Evolutionary conservation across 2,329 filamentous ascomycete species (phyloP), one percentile per base, ranked within the genome.

Genomic region (Acephala macrosclerotiorum): DNA sequence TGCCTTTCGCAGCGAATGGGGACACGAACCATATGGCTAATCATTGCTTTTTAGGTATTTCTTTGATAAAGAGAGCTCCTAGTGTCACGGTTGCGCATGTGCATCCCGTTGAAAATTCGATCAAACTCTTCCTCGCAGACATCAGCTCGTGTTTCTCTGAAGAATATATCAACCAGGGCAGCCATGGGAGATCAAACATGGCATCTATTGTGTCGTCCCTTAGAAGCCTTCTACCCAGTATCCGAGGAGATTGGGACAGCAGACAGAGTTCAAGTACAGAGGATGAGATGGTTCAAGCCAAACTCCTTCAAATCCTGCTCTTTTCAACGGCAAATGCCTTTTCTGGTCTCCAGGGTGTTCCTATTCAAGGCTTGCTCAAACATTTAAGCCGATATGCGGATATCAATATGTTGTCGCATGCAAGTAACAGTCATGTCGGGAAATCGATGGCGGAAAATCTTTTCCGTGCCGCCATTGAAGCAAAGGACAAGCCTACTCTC

Each of bases 401-500:
- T 12, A n/a, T 16, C 38, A 42, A 42, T n/a, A 14, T 42, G 18
- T 12, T 42, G 12, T 42, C 38, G 3, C 38, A 42, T 12, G 38
- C 38, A 42, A 42, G 18, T 4, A 4, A 42, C 38, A 42, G 38
- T 42, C 38, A 14, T 42, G 12, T 42, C 18, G 38, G 38, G 38
- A 58, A 25, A 25, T 22, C 63, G 42, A 22, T 64, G 18, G 26
- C 38, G 29, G 62, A 64, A 11, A 64, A 64, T 56, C 33, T 60
- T 11, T 64, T 64, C 35, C 62, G 62, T 20, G 38, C 62, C n/a
- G 62, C 62, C 18, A 64, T 64, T 56, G 62, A 64, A 33, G 62
- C 62, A 26, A 64, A 60, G 35, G 56, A 64, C 29, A 35, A 55
- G 20, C 20, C 29, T 29, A 26, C 40, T 20, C 33, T 64, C 25